These are phyloP conservation scores for Aspergillus coremiiformis DNA, from an alignment of 495 filamentous ascomycete genomes.

Conservation along the genomic window DNA sequence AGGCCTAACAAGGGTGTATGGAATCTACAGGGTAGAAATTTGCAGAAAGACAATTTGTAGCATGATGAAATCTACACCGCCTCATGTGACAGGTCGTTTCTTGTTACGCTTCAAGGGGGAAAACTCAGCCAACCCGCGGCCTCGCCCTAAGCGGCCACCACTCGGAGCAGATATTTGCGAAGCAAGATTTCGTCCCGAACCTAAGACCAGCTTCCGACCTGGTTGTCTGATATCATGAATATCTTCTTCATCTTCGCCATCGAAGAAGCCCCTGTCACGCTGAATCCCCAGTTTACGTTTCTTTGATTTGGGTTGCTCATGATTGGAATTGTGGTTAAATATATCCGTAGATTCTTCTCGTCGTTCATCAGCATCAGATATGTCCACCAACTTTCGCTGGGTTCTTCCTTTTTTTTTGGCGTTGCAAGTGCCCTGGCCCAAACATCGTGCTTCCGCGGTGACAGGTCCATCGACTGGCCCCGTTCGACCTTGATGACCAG, in stretches of 20 bases:
- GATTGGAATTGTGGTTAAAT: constrained; percentile 12
- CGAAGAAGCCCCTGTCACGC: constrained; percentile 61
- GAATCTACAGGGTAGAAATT: no score
- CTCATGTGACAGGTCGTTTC: constrained; percentile 32
- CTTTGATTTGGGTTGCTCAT: constrained; percentile 55
- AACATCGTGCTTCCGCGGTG: background rate
- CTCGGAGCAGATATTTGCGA: constrained; percentile 14
- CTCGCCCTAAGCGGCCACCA: constrained; percentile 10
- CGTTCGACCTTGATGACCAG: background rate
- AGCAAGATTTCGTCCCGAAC: constrained; percentile 14
- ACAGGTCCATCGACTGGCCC: background rate
- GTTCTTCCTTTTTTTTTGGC: background rate
- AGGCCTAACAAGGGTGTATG: no score
- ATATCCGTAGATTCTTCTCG: background rate
- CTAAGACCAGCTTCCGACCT: constrained; percentile 24
- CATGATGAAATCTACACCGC: no score
- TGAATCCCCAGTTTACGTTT: constrained; percentile 65
- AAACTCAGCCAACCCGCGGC: constrained; percentile 45
- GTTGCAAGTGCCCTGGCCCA: background rate
- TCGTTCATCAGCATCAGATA: constrained; percentile 2
- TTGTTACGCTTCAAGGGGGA: constrained; percentile 78
- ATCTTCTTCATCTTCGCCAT: constrained; percentile 55
- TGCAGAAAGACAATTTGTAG: no score
- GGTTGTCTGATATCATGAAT: constrained; percentile 23
- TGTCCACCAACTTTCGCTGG: background rate